These are phyloP conservation scores for Irpex lacteus DNA, from an alignment of 1,284 basidiomycete genomes.

Conservation along the genomic window DNA sequence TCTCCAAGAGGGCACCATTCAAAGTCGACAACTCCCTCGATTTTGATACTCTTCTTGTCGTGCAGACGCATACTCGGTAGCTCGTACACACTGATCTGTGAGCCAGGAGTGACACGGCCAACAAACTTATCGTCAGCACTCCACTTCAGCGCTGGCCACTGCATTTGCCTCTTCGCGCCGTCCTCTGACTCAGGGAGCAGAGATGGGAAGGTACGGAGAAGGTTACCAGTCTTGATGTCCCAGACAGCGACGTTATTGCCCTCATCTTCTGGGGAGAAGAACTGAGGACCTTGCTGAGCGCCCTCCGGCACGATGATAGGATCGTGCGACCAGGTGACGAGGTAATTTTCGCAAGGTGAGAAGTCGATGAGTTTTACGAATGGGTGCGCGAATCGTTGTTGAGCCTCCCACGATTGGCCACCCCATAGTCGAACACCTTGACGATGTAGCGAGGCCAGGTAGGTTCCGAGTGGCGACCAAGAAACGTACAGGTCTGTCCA, in stretches of 20 bases:
- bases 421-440: conserved; percentile 98
- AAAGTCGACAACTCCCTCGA: conserved; percentile 98
- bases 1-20: conserved; percentile 98
- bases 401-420: conserved; percentile 83
- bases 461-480: conserved; percentile 97
- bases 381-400: conserved; percentile 93
- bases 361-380: conserved; percentile 97
- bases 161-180: conserved; percentile 74
- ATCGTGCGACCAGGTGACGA: conserved; percentile 98
- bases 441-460: conserved; percentile 90
- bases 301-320: conserved; percentile 87
- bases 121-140: conserved; percentile 96
- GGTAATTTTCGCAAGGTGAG: conserved; percentile 95
- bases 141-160: conserved; percentile 98
- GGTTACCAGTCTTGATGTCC: conserved; percentile 93
- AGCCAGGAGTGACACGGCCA: conserved; percentile 84
- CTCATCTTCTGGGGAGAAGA: conserved; percentile 92
- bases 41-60: conserved; percentile 97
- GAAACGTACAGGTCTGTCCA: conserved; percentile 98
- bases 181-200: conserved; percentile 50
- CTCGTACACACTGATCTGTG: conserved; percentile 96
- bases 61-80: conserved; percentile 92
- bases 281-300: conserved; percentile 79
- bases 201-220: conserved; percentile 93
- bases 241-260: conserved; percentile 97